Conservation (phyloP, 192 early-diverging fungal genomes). For the Gonapodya prolifera region DNA sequence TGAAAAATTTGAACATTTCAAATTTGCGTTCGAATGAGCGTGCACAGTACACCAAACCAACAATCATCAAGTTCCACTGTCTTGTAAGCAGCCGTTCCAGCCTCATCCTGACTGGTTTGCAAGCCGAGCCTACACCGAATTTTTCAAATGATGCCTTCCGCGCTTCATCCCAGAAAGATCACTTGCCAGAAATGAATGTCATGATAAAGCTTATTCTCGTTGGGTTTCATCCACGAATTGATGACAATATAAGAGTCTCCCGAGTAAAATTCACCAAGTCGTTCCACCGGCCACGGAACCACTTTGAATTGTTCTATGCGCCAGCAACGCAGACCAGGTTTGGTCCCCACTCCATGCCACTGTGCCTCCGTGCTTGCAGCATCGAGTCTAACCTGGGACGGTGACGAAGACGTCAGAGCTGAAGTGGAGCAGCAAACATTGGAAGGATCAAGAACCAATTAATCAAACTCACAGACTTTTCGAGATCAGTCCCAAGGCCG, state of each 20-base stretch:
- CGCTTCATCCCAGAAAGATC: not conserved
- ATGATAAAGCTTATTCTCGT: constrained; percentile 47
- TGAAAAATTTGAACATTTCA: not conserved
- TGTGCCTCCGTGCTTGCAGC: constrained; percentile 42
- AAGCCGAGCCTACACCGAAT: constrained; percentile 36
- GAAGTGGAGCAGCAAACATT: not conserved
- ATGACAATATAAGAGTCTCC: constrained; percentile 69
- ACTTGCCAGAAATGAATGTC: constrained; percentile 63
- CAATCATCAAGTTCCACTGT: constrained; percentile 40
- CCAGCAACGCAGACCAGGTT: constrained; percentile 56
- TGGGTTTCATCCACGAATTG: constrained; percentile 45
- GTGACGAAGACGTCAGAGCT: not conserved
- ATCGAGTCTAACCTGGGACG: constrained; percentile 38
- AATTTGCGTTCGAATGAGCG: not conserved
- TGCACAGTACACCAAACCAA: not conserved
- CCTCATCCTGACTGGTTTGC: constrained; percentile 56
- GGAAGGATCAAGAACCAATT: too few relatives aligned
- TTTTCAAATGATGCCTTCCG: not conserved
- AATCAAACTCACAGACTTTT: not conserved
- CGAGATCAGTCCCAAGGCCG: constrained; percentile 30
- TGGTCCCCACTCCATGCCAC: constrained; percentile 37
- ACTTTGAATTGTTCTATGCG: constrained; percentile 68
- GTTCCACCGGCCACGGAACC: constrained; percentile 39
- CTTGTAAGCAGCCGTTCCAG: constrained; percentile 77
- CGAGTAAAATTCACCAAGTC: constrained; percentile 55